Evolutionary conservation across 208 protist genomes (phyloP), one percentile per base, ranked within the genome.

Genomic region (Leishmania arabica): DNA sequence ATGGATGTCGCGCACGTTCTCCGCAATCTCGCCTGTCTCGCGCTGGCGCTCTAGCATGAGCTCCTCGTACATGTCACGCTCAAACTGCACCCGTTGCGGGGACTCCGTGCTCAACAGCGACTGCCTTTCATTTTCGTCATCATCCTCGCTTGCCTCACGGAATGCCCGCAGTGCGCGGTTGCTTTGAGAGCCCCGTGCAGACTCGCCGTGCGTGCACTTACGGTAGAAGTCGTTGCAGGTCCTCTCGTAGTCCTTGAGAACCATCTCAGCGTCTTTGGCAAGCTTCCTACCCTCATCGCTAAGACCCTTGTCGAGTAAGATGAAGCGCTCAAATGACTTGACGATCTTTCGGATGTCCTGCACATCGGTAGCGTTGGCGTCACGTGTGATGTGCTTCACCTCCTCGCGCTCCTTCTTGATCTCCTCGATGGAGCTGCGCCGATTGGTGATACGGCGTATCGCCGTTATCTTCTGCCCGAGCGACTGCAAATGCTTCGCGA

Each of bases 191-290:
- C 83, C 87, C 3, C 90, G 88, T 47, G 88, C 85, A 11, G 90
- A 91, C 77, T 95, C 92, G 8, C 96, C 90, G 15, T 75, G 79
- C 31, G 95, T 95, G 78, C 95, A 98, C 56, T 89, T 90, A 69
- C 92, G 90, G 71, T 97, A 98, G 70, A 98, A 98, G 11, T 86
- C 83, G 68, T 96, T 94, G 77, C 95, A 96, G 42, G 91, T 86
- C 19, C 80, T 79, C 79, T 95, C 89, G 79, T 96, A 98, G 15
- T 90, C 86, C 40, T 92, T 79, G n/a, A 98, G 62, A 34, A 86
- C 80, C 5, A 71, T 73, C 72, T 97, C 81, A 4, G 93, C 92
- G 56, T 96, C 95, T 21, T 88, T 90, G 60, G 90, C 94, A 53
- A 97, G 90, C 82, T 95, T 93, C 8, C 91, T 77, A 3, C 93